These are phyloP conservation scores for Colletotrichum tropicale DNA, from an alignment of 2,329 filamentous ascomycete species.

Conservation along the genomic window DNA sequence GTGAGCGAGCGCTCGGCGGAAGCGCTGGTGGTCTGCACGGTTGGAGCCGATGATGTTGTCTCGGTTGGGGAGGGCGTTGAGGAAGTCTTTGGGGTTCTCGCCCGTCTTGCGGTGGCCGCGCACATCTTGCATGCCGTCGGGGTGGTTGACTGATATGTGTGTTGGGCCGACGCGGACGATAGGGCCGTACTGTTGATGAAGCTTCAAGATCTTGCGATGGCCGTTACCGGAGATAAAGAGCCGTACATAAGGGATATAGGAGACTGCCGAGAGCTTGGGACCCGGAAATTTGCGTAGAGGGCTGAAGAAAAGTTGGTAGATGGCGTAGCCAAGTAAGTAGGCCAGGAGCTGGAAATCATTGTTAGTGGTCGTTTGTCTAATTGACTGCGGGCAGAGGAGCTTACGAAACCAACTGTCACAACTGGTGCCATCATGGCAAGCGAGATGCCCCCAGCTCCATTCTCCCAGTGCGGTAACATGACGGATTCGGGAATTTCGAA, in stretches of 20 bases:
- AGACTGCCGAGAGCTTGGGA: slow-evolving; percentile 10
- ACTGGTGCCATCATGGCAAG: background rate
- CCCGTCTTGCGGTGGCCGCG: slow-evolving; percentile 30
- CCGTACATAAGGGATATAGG: background rate
- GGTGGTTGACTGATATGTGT: slow-evolving; percentile 48
- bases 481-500: background rate
- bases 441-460: background rate
- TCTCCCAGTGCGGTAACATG: background rate
- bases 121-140: slow-evolving; percentile 42
- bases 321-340: background rate
- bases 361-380: background rate
- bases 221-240: background rate
- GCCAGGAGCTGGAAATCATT: background rate
- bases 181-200: slow-evolving; percentile 45
- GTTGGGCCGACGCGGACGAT: slow-evolving; percentile 51
- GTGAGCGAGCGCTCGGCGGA: slow-evolving; percentile 25
- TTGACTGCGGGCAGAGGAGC: background rate
- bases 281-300: slow-evolving; percentile 4
- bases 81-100: background rate
- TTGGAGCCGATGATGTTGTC: slow-evolving; percentile 21
- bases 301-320: slow-evolving; percentile 4
- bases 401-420: background rate
- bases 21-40: slow-evolving; percentile 21
- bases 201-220: slow-evolving; percentile 26
- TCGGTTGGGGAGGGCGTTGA: background rate